Evolutionary conservation across 257 asterid species (phyloP).

Genomic region (Solanum habrochaites): DNA sequence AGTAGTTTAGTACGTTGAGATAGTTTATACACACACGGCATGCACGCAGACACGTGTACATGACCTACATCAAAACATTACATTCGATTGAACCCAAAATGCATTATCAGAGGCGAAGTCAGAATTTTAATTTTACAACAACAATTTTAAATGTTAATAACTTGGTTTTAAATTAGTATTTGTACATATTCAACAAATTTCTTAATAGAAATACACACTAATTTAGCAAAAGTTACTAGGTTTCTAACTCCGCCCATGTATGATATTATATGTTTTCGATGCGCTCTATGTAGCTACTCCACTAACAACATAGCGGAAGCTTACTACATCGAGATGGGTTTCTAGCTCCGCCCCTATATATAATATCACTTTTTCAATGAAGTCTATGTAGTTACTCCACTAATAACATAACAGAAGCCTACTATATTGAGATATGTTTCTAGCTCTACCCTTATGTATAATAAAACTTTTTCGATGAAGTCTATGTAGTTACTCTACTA

Average conservation of each 20-base stretch:
- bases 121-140: neutral
- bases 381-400: neutral
- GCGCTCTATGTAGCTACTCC: neutral
- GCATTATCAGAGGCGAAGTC: neutral
- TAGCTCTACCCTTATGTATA: neutral
- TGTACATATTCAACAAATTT: neutral
- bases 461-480: neutral
- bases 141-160: neutral
- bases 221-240: neutral
- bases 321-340: neutral
- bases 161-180: neutral
- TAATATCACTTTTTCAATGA: neutral
- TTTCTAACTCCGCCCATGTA: neutral
- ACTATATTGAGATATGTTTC: fast-evolving
- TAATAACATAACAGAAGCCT: neutral
- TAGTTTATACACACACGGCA: neutral
- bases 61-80: neutral
- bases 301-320: neutral
- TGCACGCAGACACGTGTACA: neutral
- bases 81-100: neutral
- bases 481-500: neutral
- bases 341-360: neutral
- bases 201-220: neutral
- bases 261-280: neutral
- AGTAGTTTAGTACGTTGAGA: neutral